These are phyloP conservation scores for Osmanthus fragrans DNA, from an alignment of 257 asterid species.

Conservation along the genomic window DNA sequence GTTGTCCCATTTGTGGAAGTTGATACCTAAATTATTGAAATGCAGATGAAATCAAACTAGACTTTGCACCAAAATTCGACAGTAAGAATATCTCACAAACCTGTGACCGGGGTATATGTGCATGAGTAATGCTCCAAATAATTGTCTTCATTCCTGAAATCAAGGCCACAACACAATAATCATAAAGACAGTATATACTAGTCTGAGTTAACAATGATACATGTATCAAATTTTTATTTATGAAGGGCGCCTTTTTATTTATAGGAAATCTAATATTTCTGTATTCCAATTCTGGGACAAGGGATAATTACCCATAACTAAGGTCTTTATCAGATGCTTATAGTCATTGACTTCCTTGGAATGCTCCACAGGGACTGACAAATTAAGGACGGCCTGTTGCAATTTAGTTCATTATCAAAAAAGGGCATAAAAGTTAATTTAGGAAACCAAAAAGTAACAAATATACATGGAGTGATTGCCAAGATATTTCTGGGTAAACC, in stretches of 20 bases:
- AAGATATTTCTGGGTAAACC: not conserved
- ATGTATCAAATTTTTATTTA: not conserved
- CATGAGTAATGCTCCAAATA: constrained; percentile 98
- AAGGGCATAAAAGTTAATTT: constrained; percentile 9
- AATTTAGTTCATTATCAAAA: constrained; percentile 29
- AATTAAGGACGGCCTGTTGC: constrained; percentile 87
- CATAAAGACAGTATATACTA: not conserved
- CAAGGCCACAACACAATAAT: constrained; percentile 8
- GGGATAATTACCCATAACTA: constrained; percentile 83
- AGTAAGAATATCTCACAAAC: constrained; percentile 38
- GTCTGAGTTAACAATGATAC: not conserved
- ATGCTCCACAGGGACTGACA: constrained; percentile 84
- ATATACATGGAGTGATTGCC: not conserved
- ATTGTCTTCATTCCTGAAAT: constrained; percentile 97
- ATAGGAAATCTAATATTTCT: not conserved
- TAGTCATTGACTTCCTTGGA: constrained; percentile 97
- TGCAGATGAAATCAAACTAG: constrained; percentile 27
- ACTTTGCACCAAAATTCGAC: constrained; percentile 20
- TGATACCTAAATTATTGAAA: constrained; percentile 62
- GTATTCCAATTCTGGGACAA: not conserved
- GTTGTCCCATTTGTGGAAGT: constrained; percentile 89
- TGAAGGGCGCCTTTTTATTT: not conserved
- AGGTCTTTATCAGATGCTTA: constrained; percentile 95
- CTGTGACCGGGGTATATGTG: constrained; percentile 97
- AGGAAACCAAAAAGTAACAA: constrained; percentile 13